These are phyloP conservation scores for Nevesoporus exiguus DNA, from an alignment of 768 basidiomycete genomes.

Conservation along the genomic window DNA sequence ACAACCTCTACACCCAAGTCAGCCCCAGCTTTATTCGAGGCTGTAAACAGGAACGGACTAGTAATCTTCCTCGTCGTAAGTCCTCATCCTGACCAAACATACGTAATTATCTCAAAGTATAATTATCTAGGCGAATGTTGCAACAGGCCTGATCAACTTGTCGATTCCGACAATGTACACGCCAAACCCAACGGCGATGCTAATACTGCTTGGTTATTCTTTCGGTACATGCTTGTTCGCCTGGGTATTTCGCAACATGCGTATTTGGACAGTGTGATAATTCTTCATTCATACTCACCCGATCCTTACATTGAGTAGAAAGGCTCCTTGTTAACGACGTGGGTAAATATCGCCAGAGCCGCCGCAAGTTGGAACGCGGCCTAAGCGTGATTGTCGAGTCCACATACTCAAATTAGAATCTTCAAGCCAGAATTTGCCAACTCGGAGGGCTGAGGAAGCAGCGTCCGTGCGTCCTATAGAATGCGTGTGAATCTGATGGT, in stretches of 20 bases:
- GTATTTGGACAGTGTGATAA: slow-evolving; percentile 32
- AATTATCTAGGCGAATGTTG: slow-evolving; percentile 69
- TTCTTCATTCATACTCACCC: neutral
- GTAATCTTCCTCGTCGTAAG: slow-evolving; percentile 77
- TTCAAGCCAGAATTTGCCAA: slow-evolving; percentile 37
- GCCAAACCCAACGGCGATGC: slow-evolving; percentile 51
- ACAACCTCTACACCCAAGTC: slow-evolving; percentile 15
- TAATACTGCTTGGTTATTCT: slow-evolving; percentile 60
- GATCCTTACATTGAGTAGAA: slow-evolving; percentile 45
- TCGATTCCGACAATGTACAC: slow-evolving; percentile 79
- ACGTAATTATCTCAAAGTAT: neutral
- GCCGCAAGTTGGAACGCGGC: slow-evolving; percentile 59
- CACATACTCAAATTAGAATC: slow-evolving; percentile 39
- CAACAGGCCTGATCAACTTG: slow-evolving; percentile 83
- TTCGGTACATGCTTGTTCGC: slow-evolving; percentile 56
- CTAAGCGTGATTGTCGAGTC: slow-evolving; percentile 26
- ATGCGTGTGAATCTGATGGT: neutral
- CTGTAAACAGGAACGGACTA: slow-evolving; percentile 80
- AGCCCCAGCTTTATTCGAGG: slow-evolving; percentile 61
- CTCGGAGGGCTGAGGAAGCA: slow-evolving; percentile 35
- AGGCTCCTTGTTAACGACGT: slow-evolving; percentile 48
- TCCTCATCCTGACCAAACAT: slow-evolving; percentile 8
- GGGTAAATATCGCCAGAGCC: slow-evolving; percentile 29
- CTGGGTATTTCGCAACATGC: slow-evolving; percentile 47
- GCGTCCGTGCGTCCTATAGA: slow-evolving; percentile 35